Evolutionary conservation across 2,329 filamentous ascomycete genomes (phyloP).

Genomic region (Aspergillus sp.): DNA sequence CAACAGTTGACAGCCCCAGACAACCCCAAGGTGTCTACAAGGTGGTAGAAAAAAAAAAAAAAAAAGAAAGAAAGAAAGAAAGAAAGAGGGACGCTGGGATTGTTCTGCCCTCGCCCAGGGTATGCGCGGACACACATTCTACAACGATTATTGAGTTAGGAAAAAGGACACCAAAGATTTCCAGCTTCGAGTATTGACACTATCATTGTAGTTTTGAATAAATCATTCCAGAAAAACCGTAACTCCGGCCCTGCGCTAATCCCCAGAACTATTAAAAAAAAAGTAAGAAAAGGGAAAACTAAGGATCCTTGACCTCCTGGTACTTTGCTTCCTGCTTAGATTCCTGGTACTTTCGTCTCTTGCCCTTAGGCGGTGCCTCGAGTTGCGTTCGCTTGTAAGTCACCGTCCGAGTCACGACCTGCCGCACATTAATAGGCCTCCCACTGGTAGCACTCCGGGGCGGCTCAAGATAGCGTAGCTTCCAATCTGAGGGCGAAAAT

Average conservation of each 20-base stretch:
- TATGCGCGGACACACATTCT: no score
- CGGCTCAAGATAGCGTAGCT: conserved; percentile 54
- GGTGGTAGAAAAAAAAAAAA: no score
- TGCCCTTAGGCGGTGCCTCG: conserved; percentile 72
- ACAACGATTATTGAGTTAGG: no score
- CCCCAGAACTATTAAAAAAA: neutral
- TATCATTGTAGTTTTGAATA: no score
- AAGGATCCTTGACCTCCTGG: conserved; percentile 2
- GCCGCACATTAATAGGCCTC: conserved; percentile 62
- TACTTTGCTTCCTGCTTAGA: conserved; percentile 39
- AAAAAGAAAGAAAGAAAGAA: no score
- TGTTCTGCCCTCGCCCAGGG: no score
- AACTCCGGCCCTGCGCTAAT: neutral
- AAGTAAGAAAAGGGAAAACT: neutral
- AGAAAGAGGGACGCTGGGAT: no score
- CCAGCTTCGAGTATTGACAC: no score
- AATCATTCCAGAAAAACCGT: neutral
- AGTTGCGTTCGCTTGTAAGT: conserved; percentile 72
- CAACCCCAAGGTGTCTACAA: no score
- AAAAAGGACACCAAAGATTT: no score
- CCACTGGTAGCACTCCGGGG: conserved; percentile 48
- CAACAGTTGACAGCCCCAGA: no score
- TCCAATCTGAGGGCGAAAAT: conserved; percentile 77
- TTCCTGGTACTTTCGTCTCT: conserved; percentile 60
- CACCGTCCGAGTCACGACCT: conserved; percentile 89